Evolutionary conservation across 2,329 filamentous ascomycete species (phyloP), one percentile per base, ranked within the genome.

Genomic region (Colletotrichum sp.): DNA sequence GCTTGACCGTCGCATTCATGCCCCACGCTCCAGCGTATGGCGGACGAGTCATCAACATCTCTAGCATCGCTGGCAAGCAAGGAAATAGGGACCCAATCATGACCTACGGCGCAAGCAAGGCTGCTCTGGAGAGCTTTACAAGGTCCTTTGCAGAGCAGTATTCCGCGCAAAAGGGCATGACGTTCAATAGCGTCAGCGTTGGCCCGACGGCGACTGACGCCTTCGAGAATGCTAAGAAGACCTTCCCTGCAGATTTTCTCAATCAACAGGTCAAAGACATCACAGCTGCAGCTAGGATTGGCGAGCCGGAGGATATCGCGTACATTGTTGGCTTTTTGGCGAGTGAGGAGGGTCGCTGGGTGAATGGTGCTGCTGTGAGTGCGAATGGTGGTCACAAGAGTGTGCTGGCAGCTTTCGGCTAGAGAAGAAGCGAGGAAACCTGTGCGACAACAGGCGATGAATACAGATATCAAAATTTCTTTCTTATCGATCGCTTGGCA

Each of bases 21-120:
- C 82, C 82, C 1, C 77, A 84, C 57, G 75, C 85, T 3, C 71
- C 71, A 10, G 65, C 80, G 0, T 70, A 71, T 1, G 81, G 82
- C 5, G 82, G 84, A 0, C 82, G 84, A 0, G 81, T 86, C 2
- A 79, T 86, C n/a, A 80, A 81, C 34, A 78, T 86, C 6, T 84
- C 83, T 1, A 82, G 82, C 0, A 81, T 85, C 0, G 72, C 72
- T 32, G 34, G 26, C 12, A 63, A 60, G 39, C 28, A 13, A 30
- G 36, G 36, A 4, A 73, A 73, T 12, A 30, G 63, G 28, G 71
- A 73, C 16, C 71, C 65, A 5, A 55, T 63, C 30, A 73, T 73
- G 36, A 73, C 71, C 5, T 86, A 86, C 24, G 82, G 78, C 0
- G 79, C 83, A 4, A 84, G 81, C 2, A 85, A 85, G 67, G 84